A percentile compares a stretch with the other conserved stretches of the same genome.
phyloP scores from a whole-genome alignment of 495 filamentous ascomycete species.

The Trichoderma gamsii region DNA sequence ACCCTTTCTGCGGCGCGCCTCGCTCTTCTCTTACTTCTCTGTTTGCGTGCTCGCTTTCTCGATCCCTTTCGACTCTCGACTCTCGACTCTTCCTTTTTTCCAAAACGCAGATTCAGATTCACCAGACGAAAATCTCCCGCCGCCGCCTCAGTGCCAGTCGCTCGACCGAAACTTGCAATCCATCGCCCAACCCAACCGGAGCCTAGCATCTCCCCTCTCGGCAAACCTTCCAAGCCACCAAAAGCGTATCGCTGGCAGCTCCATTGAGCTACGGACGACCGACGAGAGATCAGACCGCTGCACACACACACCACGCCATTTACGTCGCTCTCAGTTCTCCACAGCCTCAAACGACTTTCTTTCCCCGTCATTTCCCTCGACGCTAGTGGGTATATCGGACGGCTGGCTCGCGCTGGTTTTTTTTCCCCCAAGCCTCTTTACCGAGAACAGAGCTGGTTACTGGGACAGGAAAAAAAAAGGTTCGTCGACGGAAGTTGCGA shows the following conservation, averaged over 20 bases:
- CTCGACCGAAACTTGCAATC: slow-evolving; percentile 2
- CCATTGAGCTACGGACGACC: not conserved
- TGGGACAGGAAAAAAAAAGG: too few relatives aligned
- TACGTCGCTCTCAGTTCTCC: too few relatives aligned
- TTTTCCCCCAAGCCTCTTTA: too few relatives aligned
- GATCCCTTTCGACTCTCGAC: not conserved
- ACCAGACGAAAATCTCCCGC: not conserved
- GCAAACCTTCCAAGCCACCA: not conserved
- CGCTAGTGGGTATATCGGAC: not conserved
- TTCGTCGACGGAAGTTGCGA: not conserved
- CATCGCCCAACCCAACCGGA: slow-evolving; percentile 8
- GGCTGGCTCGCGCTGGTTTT: not conserved
- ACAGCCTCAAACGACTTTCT: not conserved
- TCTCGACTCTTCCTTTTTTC: not conserved
- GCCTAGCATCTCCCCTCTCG: not conserved
- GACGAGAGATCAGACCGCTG: too few relatives aligned
- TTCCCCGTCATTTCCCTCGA: not conserved
- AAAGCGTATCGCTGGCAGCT: not conserved
- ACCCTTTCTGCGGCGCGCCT: slow-evolving; percentile 9
- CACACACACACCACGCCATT: too few relatives aligned
- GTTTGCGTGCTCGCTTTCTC: not conserved
- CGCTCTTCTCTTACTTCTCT: slow-evolving; percentile 9
- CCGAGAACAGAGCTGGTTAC: too few relatives aligned
- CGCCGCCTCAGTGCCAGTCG: not conserved
- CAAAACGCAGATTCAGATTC: not conserved